These are phyloP conservation scores for Apium graveolens DNA, from an alignment of 129 eudicot species.

Conservation along the genomic window DNA sequence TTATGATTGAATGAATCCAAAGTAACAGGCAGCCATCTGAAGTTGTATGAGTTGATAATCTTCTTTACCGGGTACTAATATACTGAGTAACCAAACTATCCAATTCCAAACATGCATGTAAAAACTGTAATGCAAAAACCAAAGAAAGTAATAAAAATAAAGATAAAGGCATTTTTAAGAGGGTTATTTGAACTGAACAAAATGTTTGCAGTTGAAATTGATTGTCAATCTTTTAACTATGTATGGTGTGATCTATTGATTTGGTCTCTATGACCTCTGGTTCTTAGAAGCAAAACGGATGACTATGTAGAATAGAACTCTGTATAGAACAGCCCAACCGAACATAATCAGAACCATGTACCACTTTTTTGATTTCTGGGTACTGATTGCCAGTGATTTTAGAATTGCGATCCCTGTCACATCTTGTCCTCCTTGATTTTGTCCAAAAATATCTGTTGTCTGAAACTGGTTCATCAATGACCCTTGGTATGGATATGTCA, in stretches of 20 bases:
- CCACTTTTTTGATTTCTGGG: constrained; percentile 38
- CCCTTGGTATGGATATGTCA: constrained; percentile 81
- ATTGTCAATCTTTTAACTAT: constrained; percentile 4
- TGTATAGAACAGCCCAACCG: constrained; percentile 69
- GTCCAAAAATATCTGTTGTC: constrained; percentile 28
- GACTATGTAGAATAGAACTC: constrained; percentile 58
- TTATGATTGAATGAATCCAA: neutral
- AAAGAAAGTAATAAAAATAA: neutral
- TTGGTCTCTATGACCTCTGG: constrained; percentile 39
- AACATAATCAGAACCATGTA: constrained; percentile 48
- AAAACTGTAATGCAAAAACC: neutral
- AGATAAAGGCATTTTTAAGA: constrained; percentile 10
- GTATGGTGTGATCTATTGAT: neutral
- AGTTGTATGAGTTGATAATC: neutral
- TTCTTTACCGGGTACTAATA: neutral
- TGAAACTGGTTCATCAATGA: constrained; percentile 63
- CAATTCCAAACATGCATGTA: neutral
- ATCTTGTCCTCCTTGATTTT: constrained; percentile 10
- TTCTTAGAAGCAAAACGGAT: constrained; percentile 81
- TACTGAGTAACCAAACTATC: neutral
- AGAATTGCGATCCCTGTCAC: constrained; percentile 41
- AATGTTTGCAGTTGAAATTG: constrained; percentile 22
- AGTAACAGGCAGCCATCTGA: neutral
- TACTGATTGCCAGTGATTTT: constrained; percentile 36
- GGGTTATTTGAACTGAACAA: constrained; percentile 21